Evolutionary conservation across 345 rosid species (phyloP).

Genomic region (Dipteronia dyeriana): DNA sequence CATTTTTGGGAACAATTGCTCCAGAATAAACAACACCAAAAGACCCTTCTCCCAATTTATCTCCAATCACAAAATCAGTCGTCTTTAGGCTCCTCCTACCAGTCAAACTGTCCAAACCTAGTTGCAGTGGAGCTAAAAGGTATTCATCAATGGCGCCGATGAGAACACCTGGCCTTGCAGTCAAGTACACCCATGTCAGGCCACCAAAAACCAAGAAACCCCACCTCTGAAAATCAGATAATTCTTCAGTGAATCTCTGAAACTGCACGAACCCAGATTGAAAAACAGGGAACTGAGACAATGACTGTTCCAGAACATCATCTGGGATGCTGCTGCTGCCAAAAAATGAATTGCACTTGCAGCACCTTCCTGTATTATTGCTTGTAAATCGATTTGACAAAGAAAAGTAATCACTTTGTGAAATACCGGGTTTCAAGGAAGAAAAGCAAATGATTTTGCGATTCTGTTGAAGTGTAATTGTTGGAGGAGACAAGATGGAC

Average conservation of each 20-base stretch:
- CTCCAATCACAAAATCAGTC: constrained; percentile 65
- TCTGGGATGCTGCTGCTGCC: constrained; percentile 42
- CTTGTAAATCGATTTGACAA: constrained; percentile 24
- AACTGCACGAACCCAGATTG: constrained; percentile 46
- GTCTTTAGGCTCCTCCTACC: constrained; percentile 77
- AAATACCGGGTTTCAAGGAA: constrained; percentile 30
- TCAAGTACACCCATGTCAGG: constrained; percentile 73
- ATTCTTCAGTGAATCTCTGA: constrained; percentile 41
- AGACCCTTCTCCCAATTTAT: constrained; percentile 92
- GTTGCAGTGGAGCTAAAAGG: constrained; percentile 82
- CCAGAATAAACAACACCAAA: constrained; percentile 92
- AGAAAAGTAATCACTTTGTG: constrained; percentile 26
- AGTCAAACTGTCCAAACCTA: constrained; percentile 58
- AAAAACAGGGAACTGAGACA: constrained; percentile 46
- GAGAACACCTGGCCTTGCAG: constrained; percentile 91
- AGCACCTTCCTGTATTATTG: constrained; percentile 38
- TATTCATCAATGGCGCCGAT: constrained; percentile 90
- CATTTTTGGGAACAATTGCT: constrained; percentile 64
- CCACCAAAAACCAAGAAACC: constrained; percentile 55
- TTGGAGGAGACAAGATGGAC: constrained; percentile 51
- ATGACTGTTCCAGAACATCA: constrained; percentile 37
- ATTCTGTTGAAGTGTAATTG: constrained; percentile 35
- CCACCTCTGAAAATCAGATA: constrained; percentile 68
- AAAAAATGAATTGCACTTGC: constrained; percentile 59
- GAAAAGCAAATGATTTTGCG: constrained; percentile 37